Evolutionary conservation across 768 basidiomycete species (phyloP).

Genomic region (Solioccasus polychromus): DNA sequence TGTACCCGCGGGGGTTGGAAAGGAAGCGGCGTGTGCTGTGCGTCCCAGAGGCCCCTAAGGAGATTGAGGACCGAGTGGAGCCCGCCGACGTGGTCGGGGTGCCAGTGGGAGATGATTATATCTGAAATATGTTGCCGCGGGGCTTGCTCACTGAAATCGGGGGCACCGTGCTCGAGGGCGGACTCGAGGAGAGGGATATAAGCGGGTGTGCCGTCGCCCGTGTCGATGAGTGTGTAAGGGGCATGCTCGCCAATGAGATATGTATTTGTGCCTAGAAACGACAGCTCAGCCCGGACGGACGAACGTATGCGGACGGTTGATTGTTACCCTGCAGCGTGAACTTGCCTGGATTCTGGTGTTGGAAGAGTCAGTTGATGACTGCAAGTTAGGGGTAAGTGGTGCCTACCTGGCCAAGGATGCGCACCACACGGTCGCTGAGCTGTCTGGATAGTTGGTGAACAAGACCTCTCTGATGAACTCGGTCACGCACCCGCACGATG

Average conservation of each 20-base stretch:
- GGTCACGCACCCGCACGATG: slow-evolving; percentile 50
- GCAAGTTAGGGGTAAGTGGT: background rate
- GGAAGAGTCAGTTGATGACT: background rate
- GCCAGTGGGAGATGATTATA: slow-evolving; percentile 90
- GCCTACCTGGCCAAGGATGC: slow-evolving; percentile 75
- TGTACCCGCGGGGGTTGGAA: slow-evolving; percentile 72
- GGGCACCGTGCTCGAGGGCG: slow-evolving; percentile 51
- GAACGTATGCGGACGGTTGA: background rate
- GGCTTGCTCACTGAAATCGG: background rate
- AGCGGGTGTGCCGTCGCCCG: slow-evolving; percentile 67
- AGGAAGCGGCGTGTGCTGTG: slow-evolving; percentile 40
- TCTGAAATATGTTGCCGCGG: slow-evolving; percentile 61
- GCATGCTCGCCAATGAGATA: slow-evolving; percentile 72
- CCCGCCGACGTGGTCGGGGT: slow-evolving; percentile 82
- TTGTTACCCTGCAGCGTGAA: slow-evolving; percentile 86
- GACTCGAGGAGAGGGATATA: slow-evolving; percentile 68
- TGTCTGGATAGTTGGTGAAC: slow-evolving; percentile 23
- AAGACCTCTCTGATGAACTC: background rate
- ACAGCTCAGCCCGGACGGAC: background rate
- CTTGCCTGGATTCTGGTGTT: slow-evolving; percentile 88
- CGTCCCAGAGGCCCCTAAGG: slow-evolving; percentile 61
- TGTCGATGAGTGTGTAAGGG: slow-evolving; percentile 80
- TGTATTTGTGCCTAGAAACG: slow-evolving; percentile 76
- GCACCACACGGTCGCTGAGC: slow-evolving; percentile 66
- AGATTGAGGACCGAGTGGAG: slow-evolving; percentile 66